Base-by-base conservation (phyloP, 371 early-diverging fungal species). In the Haplosporangium sp. region DNA sequence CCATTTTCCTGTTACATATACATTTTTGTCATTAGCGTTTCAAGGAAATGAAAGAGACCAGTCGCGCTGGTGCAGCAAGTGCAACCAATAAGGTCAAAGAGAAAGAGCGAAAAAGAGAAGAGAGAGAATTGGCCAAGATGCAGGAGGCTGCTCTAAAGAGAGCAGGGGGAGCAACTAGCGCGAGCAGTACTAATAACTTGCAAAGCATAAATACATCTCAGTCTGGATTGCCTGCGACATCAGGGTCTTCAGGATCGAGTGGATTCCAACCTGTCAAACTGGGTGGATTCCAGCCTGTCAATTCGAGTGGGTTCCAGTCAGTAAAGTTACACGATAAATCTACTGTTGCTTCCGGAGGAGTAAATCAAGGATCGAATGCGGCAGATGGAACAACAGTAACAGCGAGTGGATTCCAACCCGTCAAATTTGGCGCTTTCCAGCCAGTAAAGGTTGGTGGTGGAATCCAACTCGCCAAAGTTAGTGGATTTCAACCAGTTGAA, bases 31-130 rank as follows among this genome's bases (percentile, higher is more conserved):
- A 52, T 58, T 65, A 92, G 92, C 83, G 94, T 42, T 92, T 94
- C 84, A 93, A 92, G 70, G 94, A 94, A 44, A 92, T 94, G 94
- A 88, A 91, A 71, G 88, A 91, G 19, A 78, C 73, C 8, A 82
- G 86, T 11, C 83, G 86, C n/a, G 85, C 85, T 39, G 83, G 85
- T 1, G 77, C 62, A 5, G 72, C 83, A 38, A 76, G 74, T 20
- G 53, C 50, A 13, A 78, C 70, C 38, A 86, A 86, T 61, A 90
- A 87, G 72, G 82, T 84, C 60, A 83, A 88, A n/a, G 92, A 92
- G 58, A 86, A 89, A 69, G 94, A 94, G 57, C 86, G 85, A 37
- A 87, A 84, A 67, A 69, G 93, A 39, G 93, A 93, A 78, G 93
- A 93, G 76, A 79, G 85, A 27, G 94, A 94, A 65, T 57, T 92